A percentile compares a stretch with the other conserved stretches of the same genome.
phyloP scores from a whole-genome alignment of 345 rosid genomes.

The Clarkia xantiana region DNA sequence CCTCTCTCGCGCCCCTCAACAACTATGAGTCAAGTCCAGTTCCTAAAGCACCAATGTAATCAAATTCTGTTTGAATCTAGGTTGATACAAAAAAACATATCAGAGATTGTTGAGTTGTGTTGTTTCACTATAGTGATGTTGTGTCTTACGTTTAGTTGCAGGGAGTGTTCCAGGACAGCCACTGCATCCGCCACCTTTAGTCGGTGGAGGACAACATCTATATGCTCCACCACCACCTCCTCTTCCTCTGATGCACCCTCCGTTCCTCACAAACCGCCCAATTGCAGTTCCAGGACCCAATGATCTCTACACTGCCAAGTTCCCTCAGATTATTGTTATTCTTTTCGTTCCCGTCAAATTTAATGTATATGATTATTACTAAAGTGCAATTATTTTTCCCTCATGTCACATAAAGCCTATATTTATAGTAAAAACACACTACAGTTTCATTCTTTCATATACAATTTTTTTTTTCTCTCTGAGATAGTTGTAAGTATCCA shows the following conservation, averaged over 20 bases:
- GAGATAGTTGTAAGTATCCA: no score
- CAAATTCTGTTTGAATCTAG: no score
- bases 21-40: slow-evolving; percentile 37
- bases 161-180: slow-evolving; percentile 11
- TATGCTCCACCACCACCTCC: slow-evolving; percentile 7
- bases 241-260: slow-evolving; percentile 9
- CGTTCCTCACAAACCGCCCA: slow-evolving; percentile 6
- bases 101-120: no score
- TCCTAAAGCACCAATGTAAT: slow-evolving; percentile 45
- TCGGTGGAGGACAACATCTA: slow-evolving; percentile 10
- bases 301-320: slow-evolving; percentile 7
- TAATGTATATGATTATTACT: background rate
- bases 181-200: slow-evolving; percentile 6
- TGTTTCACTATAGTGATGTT: background rate
- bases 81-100: no score
- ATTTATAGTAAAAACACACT: no score
- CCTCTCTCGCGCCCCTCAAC: slow-evolving; percentile 36
- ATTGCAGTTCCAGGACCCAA: slow-evolving; percentile 7
- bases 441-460: no score
- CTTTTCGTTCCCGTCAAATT: background rate
- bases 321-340: background rate
- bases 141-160: background rate
- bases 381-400: background rate
- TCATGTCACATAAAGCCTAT: slow-evolving; percentile 2
- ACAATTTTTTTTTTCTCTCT: no score